Evolutionary conservation across 169 alveolate species (phyloP).

Genomic region (Eimeria praecox): DNA sequence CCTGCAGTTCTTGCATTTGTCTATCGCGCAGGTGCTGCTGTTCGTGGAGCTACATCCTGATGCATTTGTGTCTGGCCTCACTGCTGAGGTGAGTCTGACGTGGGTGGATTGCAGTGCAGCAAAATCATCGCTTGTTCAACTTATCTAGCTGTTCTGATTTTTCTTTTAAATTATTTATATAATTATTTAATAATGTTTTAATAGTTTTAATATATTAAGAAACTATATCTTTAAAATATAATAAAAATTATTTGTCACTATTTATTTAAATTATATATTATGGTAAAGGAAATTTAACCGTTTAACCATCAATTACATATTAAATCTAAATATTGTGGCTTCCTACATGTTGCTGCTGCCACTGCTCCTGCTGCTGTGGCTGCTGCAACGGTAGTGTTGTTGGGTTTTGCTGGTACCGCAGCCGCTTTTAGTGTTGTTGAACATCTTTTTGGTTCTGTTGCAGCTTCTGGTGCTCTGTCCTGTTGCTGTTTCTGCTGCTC

Average conservation of each 20-base stretch:
- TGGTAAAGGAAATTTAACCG: too few relatives aligned
- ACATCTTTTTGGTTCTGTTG: background rate
- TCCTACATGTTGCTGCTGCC: background rate
- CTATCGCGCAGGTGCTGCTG: constrained; percentile 64
- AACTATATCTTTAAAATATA: too few relatives aligned
- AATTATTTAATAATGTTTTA: too few relatives aligned
- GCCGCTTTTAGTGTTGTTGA: background rate
- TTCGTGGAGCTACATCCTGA: constrained; percentile 76
- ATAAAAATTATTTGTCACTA: too few relatives aligned
- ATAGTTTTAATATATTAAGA: too few relatives aligned
- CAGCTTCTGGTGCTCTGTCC: background rate
- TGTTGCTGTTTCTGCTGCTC: constrained; percentile 23
- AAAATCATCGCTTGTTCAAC: background rate
- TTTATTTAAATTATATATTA: too few relatives aligned
- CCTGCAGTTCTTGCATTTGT: constrained; percentile 60
- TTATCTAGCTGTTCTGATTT: background rate
- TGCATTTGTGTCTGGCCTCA: constrained; percentile 48
- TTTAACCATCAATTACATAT: too few relatives aligned
- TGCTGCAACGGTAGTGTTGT: background rate
- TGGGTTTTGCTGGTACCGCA: background rate
- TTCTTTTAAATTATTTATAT: too few relatives aligned
- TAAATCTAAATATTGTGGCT: background rate
- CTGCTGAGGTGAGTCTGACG: constrained; percentile 66
- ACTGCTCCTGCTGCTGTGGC: background rate
- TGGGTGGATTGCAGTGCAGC: background rate